A percentile compares a stretch with the other conserved stretches of the same genome.
Conservation (phyloP, 192 early-diverging fungal genomes). For the Coemansia asiatica region DNA sequence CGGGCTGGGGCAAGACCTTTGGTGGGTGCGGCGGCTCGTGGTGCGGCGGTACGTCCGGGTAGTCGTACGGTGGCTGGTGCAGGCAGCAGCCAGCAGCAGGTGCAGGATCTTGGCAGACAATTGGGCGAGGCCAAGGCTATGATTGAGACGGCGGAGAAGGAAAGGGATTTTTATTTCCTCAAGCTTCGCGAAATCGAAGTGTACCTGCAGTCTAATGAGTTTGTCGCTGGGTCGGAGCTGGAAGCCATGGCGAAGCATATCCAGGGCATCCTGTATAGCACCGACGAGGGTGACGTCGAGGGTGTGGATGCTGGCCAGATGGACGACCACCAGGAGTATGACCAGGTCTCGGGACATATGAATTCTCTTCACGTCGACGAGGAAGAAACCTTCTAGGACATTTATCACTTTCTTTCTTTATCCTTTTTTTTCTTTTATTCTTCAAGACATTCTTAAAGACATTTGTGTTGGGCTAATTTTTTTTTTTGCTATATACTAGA, state of each 20-base stretch:
- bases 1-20: too few species aligned
- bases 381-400: slow-evolving; percentile 42
- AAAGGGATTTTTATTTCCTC: slow-evolving; percentile 95
- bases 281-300: slow-evolving; percentile 56
- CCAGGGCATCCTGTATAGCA: slow-evolving; percentile 90
- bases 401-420: not conserved
- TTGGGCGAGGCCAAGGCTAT: slow-evolving; percentile 78
- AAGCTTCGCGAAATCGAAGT: slow-evolving; percentile 96
- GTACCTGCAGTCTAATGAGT: slow-evolving; percentile 79
- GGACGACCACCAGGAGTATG: slow-evolving; percentile 28
- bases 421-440: slow-evolving; percentile 4
- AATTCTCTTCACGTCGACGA: slow-evolving; percentile 36
- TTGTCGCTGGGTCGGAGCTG: slow-evolving; percentile 51
- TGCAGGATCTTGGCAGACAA: slow-evolving; percentile 77
- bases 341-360: slow-evolving; percentile 29
- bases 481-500: too few species aligned
- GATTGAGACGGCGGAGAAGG: slow-evolving; percentile 91
- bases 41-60: not conserved
- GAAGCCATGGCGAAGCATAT: slow-evolving; percentile 71
- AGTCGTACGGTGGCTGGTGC: not conserved
- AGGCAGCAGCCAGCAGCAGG: slow-evolving; percentile 40
- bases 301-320: slow-evolving; percentile 2
- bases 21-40: not conserved
- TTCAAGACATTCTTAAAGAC: not conserved
- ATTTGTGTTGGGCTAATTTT: too few species aligned